phyloP scores from a whole-genome alignment of 2,329 filamentous ascomycete genomes.

The Aspergillus brasiliensis region DNA sequence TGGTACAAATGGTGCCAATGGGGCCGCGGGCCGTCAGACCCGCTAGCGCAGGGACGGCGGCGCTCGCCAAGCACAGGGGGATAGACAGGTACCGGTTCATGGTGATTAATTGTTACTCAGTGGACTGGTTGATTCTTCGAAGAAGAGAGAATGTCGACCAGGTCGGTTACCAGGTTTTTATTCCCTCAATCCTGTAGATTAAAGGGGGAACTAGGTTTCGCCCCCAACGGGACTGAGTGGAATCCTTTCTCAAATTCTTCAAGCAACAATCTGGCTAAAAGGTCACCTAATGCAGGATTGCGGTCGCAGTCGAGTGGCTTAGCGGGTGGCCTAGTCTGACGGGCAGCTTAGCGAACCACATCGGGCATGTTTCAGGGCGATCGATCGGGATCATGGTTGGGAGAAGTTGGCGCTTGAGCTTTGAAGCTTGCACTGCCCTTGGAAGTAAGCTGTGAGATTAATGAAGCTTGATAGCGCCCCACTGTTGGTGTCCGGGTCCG shows the following conservation, averaged over 20 bases:
- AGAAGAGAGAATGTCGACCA: neutral
- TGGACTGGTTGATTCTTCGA: neutral
- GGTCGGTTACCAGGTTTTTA: neutral
- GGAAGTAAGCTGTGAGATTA: no score
- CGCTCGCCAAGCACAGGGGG: conserved; percentile 4
- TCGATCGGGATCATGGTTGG: neutral
- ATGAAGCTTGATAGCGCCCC: no score
- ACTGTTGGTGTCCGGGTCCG: no score
- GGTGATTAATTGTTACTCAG: neutral
- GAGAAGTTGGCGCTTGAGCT: no score
- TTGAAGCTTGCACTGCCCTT: no score
- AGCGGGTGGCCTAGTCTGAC: conserved; percentile 2
- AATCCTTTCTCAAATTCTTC: no score
- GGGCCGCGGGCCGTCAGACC: neutral
- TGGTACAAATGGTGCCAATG: conserved; percentile 3
- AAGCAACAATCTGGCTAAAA: neutral
- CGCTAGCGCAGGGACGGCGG: conserved; percentile 4
- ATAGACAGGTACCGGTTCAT: neutral
- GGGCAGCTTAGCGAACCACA: neutral
- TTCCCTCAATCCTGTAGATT: neutral
- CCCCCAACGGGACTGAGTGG: neutral
- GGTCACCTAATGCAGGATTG: neutral
- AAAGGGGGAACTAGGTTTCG: neutral
- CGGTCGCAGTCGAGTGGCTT: neutral
- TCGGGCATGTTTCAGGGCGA: neutral